Evolutionary conservation across 129 eudicot genomes (phyloP).

Genomic region (Lactuca saligna): DNA sequence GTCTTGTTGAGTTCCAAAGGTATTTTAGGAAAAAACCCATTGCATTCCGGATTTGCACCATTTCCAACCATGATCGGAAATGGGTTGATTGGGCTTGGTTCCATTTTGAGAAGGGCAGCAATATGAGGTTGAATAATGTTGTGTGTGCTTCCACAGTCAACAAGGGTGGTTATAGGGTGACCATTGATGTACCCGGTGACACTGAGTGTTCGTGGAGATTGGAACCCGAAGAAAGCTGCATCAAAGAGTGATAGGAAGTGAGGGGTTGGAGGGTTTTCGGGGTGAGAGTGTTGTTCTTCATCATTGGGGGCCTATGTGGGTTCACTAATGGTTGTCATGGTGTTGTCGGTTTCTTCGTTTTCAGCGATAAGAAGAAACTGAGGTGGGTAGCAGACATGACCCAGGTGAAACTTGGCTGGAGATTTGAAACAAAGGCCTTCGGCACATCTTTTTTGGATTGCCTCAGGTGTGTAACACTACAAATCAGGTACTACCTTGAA

Average conservation of each 20-base stretch:
- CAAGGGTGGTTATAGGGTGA: background rate
- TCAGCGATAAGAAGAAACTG: too few species aligned
- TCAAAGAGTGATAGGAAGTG: background rate
- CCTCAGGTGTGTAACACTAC: too few species aligned
- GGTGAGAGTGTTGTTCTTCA: too few species aligned
- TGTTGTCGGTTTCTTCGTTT: too few species aligned
- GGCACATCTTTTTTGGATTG: too few species aligned
- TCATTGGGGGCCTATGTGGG: too few species aligned
- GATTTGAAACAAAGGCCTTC: too few species aligned
- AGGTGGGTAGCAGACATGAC: too few species aligned
- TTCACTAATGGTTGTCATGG: too few species aligned
- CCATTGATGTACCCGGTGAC: background rate
- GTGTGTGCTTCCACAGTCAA: background rate
- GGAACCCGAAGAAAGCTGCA: background rate
- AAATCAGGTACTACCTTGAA: too few species aligned
- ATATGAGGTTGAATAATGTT: slow-evolving; percentile 6
- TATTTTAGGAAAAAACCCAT: background rate
- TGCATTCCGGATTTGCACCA: background rate
- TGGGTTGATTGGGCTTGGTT: background rate
- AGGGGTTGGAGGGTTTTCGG: background rate
- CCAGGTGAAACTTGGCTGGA: background rate
- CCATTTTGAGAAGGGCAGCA: background rate
- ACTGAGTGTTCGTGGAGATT: background rate
- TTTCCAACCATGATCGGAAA: slow-evolving; percentile 1
- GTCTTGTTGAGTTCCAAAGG: background rate